Evolutionary conservation across 345 rosid genomes (phyloP), one percentile per base, ranked within the genome.

Genomic region (Passiflora organensis): DNA sequence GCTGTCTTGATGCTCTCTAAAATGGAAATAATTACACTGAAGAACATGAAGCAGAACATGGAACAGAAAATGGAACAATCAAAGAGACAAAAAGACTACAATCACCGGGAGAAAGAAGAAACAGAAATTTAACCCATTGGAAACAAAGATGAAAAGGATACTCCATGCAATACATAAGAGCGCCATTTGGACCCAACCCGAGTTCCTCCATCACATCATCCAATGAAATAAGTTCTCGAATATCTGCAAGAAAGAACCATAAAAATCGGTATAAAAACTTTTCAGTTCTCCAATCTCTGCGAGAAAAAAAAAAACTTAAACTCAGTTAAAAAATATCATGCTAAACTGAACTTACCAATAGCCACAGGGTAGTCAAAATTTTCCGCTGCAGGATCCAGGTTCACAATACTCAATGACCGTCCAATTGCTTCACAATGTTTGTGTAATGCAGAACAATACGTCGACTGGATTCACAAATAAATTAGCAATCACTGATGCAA

Each of bases 181-280:
- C 96, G 48, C 98, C 96, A 77, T 88, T 86, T 15, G 96, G 98
- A 72, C 95, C 98, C 32, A 91, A 68, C 15, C 83, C 80, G 32
- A 86, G 76, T 51, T 88, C 93, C 76, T 88, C 91, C 98, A 91
- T 91, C 9, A 91, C 96, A 71, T 84, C 87, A 48, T 91, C 96
- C 81, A 91, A 75, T 34, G 88, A 82, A 65, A 91, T 63, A 60
- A 86, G 91, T 58, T 84, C 95, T 62, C 99, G 78, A 22, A 89
- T 93, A 78, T 93, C 95, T 93, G 76, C 75, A 72, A 45, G 21
- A 49, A 39, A 45, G 15, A 55, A 44, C 32, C 5, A 39, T 36
- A 48, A 39, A 44, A 24, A 32, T 34, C 36, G 1, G 13, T 14
- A 43, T 13, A 36, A 25, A 25, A 10, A 8, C 2, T 18, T 37